Evolutionary conservation across 2,329 filamentous ascomycete genomes (phyloP), one percentile per base, ranked within the genome.

Genomic region (Monilinia fructicola): DNA sequence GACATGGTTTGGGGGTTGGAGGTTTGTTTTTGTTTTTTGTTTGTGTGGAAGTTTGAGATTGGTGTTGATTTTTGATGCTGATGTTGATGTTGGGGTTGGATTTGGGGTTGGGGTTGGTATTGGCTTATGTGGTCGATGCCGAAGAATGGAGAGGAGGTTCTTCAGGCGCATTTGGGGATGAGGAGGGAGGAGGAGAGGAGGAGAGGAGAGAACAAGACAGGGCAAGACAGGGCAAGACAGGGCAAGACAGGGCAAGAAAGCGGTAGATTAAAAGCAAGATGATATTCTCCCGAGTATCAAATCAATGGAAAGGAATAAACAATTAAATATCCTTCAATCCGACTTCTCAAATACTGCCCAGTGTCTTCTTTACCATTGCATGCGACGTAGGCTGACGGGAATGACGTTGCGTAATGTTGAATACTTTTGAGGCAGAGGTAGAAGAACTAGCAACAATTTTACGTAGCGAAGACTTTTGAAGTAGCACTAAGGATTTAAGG

Each of bases 91-190:
- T 65, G 26, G 56, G 38, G 16, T 44, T n/a, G 64, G 54, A 38
- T 9, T 40, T 28, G 44, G 38, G 52, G 21, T 28, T 50, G 52
- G 38, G 56, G n/a, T n/a, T n/a, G n/a, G n/a, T n/a, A n/a, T 60
- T n/a, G 40, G 4, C n/a, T 44, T 26, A 26, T 12, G 46, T 38
- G 72, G 69, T 66, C 68, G 71, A 60, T 67, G 71, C 68, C 69
- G 69, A 31, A 73, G 58, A 23, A 75, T 42, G 54, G 67, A 54
- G n/a, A 69, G 72, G 38, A 74, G 81, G 78, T 83, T 35, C 18
- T 44, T 71, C 77, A 81, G 18, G 82, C 81, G 69, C 80, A 81
- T 74, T 81, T 78, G 42, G 63, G 78, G 16, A 38, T 4, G n/a
- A 26, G 16, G 16, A 35, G 9, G 23, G 28, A 52, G 11, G 31